Conservation (phyloP, 768 basidiomycete genomes). For the Lactifluus echinatus region DNA sequence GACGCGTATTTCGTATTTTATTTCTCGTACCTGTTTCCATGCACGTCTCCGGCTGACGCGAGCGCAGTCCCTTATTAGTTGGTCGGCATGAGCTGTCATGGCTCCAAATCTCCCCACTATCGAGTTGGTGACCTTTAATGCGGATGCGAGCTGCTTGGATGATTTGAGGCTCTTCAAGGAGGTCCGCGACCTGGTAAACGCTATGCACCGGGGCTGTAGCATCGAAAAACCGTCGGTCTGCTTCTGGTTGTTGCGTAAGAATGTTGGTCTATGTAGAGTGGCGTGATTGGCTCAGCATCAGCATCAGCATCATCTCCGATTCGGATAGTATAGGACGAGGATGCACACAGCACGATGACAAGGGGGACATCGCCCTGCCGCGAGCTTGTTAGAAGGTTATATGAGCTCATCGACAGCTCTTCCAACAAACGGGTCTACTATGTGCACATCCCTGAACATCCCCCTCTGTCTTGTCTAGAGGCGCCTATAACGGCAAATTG, state of each 20-base stretch:
- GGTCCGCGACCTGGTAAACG: neutral
- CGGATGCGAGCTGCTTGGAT: neutral
- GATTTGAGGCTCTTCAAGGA: constrained; percentile 1
- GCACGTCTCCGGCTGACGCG: too few relatives aligned
- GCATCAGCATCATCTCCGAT: neutral
- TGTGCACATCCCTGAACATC: neutral
- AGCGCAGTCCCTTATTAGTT: too few relatives aligned
- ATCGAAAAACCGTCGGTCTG: neutral
- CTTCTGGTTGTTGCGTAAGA: constrained; percentile 4
- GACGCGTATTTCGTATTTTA: too few relatives aligned
- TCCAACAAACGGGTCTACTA: neutral
- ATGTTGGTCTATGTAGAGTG: neutral
- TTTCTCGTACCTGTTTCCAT: too few relatives aligned
- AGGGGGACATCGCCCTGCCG: neutral
- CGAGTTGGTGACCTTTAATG: constrained; percentile 3
- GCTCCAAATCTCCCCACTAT: neutral
- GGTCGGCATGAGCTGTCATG: neutral
- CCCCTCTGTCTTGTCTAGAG: neutral
- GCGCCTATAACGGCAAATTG: neutral
- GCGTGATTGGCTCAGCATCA: neutral
- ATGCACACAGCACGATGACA: neutral
- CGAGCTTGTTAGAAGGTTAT: neutral
- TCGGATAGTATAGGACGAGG: constrained; percentile 3
- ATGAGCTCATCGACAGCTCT: neutral
- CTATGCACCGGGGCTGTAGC: constrained; percentile 2